Base-by-base conservation (phyloP, 1,139 yeast species). In the Yamadazyma blattariae region DNA sequence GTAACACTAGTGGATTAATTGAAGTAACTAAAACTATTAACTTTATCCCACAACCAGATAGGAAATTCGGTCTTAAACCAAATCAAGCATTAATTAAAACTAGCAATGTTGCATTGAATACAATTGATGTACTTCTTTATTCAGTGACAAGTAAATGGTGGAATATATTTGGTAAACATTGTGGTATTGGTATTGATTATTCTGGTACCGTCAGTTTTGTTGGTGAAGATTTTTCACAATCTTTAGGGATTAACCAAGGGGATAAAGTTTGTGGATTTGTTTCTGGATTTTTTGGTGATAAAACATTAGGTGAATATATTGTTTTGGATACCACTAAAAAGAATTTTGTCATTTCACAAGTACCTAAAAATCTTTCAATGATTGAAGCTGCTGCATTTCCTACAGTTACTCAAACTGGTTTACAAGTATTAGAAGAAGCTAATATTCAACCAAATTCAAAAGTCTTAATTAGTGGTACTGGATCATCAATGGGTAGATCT, bases 131-230 rank as follows among this genome's bases (percentile, higher is more conserved):
- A 35, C 61, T 80, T 36, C 49, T 81, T 32, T 64, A 68, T 47
- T 63, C 69, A 39, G 51, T n/a, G 4, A 30, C 17, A 7, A 7
- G 10, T 5, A 21, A 25, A 12, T n/a, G 21, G 10, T 9, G 32
- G 14, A 32, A 32, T 19, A 22, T 15, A 4, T 14, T 17, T 11
- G 24, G 18, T 6, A 17, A n/a, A 13, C 27, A 36, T 7, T 19
- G n/a, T 22, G 86, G 86, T 7, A 51, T 80, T 21, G 92, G 92
- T 3, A 64, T 76, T 39, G 95, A 86, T 49, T 85, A 73, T 48
- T 57, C 82, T 10, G 95, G 95, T 27, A 61, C 64, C 1, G 67
- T 86, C 25, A 71, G 70, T 2, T 67, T 77, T 23, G 76, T 81
- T 29, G 94, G 94, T 10, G 55, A 57, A 1, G 52, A 57, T 5